Evolutionary conservation across 2,329 filamentous ascomycete species (phyloP).

Genomic region (Fusarium beomiforme): DNA sequence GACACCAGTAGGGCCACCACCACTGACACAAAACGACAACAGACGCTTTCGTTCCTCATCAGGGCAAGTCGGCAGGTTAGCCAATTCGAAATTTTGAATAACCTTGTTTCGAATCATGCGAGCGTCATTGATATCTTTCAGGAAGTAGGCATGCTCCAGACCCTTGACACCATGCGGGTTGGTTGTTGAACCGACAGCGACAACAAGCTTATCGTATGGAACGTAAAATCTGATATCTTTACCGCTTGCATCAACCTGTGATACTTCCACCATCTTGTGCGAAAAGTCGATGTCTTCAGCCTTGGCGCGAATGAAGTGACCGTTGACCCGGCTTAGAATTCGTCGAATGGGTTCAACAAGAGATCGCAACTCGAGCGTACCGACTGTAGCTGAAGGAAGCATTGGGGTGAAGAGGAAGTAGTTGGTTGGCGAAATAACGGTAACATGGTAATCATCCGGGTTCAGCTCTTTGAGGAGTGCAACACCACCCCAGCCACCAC

Average conservation of each 20-base stretch:
- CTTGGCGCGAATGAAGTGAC: conserved; percentile 88
- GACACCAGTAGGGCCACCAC: conserved; percentile 75
- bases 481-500: conserved; percentile 95
- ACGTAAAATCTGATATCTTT: conserved; percentile 88
- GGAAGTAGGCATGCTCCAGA: conserved; percentile 90
- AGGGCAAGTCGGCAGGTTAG: conserved; percentile 89
- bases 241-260: conserved; percentile 75
- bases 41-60: conserved; percentile 89
- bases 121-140: conserved; percentile 95
- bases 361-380: conserved; percentile 89
- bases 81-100: conserved; percentile 87
- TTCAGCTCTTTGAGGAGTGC: conserved; percentile 90
- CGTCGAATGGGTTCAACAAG: conserved; percentile 92
- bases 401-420: conserved; percentile 99
- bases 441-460: conserved; percentile 93
- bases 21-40: conserved; percentile 94
- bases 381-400: conserved; percentile 96
- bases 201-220: conserved; percentile 95
- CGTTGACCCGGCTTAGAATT: conserved; percentile 79
- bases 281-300: conserved; percentile 94
- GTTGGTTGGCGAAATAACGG: conserved; percentile 91
- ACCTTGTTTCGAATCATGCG: conserved; percentile 88
- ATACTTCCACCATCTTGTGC: conserved; percentile 88
- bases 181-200: conserved; percentile 90
- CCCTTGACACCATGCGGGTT: conserved; percentile 97